phyloP scores from a whole-genome alignment of 2,329 filamentous ascomycete species.

The Stemphylium lycopersici region DNA sequence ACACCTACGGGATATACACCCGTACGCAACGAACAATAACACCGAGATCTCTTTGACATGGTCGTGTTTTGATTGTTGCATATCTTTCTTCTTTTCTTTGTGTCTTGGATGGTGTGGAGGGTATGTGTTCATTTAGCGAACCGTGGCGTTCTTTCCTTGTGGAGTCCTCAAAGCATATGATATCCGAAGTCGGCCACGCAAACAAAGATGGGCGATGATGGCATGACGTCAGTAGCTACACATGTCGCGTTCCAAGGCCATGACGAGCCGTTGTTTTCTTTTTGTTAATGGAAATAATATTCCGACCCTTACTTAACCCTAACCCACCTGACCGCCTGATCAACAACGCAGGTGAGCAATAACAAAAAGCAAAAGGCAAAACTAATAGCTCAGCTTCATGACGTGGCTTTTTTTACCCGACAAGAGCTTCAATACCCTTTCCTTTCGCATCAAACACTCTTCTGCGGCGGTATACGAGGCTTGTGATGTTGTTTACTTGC shows the following conservation, averaged over 20 bases:
- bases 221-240: neutral
- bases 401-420: neutral
- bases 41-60: neutral
- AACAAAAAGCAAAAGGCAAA: neutral
- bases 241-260: neutral
- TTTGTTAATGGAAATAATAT: neutral
- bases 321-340: neutral
- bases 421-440: too few species aligned
- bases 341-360: neutral
- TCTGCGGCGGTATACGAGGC: too few species aligned
- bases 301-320: slow-evolving; percentile 6
- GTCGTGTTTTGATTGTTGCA: too few species aligned
- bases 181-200: neutral
- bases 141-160: too few species aligned
- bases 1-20: slow-evolving; percentile 16
- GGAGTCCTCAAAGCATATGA: neutral
- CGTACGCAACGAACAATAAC: slow-evolving; percentile 23
- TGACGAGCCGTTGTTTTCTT: neutral
- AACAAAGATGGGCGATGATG: neutral
- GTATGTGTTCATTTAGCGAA: too few species aligned
- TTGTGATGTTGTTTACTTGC: too few species aligned
- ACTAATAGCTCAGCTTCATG: neutral
- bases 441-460: neutral
- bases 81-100: too few species aligned
- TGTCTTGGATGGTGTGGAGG: too few species aligned